These are phyloP conservation scores for Tilletia indica DNA, from an alignment of 1,284 basidiomycete species.

Conservation along the genomic window DNA sequence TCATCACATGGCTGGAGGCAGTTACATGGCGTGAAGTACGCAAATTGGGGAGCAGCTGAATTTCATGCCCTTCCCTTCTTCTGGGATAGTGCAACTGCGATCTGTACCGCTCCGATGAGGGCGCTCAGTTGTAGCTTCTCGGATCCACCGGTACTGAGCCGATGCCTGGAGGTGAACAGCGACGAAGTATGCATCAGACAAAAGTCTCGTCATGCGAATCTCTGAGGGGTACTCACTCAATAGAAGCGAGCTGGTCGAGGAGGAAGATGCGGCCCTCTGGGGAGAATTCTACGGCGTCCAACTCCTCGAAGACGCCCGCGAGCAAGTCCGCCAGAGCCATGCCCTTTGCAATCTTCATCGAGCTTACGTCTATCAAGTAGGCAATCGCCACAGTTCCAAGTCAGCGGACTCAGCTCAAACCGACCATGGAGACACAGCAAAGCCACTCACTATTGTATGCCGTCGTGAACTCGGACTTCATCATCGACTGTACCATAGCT, in stretches of 20 bases:
- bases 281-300: slow-evolving; percentile 81
- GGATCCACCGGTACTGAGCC: slow-evolving; percentile 84
- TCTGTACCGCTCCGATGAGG: slow-evolving; percentile 87
- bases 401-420: neutral
- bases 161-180: slow-evolving; percentile 66
- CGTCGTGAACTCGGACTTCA: slow-evolving; percentile 91
- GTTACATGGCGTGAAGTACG: neutral
- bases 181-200: neutral
- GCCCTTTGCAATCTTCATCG: slow-evolving; percentile 85
- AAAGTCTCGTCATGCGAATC: neutral
- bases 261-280: slow-evolving; percentile 78
- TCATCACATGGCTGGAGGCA: neutral
- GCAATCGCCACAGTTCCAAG: neutral
- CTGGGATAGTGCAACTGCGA: slow-evolving; percentile 70
- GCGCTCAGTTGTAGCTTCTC: slow-evolving; percentile 95
- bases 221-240: slow-evolving; percentile 67
- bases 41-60: too few species aligned
- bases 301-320: slow-evolving; percentile 86
- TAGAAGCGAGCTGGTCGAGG: slow-evolving; percentile 77
- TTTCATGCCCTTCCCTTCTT: slow-evolving; percentile 22
- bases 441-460: slow-evolving; percentile 73
- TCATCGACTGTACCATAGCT: slow-evolving; percentile 89
- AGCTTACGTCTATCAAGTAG: slow-evolving; percentile 69
- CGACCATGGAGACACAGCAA: neutral
- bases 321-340: slow-evolving; percentile 93